phyloP scores from a whole-genome alignment of 306 rosid genomes.

The Dryas alaskensis region DNA sequence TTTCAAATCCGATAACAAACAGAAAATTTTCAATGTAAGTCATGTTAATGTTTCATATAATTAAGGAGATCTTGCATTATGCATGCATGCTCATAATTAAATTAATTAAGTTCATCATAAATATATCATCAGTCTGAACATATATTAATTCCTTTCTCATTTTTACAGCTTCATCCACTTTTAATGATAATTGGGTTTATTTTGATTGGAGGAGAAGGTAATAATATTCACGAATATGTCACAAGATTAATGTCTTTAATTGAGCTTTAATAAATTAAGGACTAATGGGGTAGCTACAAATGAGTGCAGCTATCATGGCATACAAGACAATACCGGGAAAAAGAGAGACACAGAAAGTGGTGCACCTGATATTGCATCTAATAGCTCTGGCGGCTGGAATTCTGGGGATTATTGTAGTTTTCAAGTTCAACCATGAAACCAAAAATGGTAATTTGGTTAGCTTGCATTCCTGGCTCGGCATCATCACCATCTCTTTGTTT shows the following conservation, averaged over 20 bases:
- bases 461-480: constrained; percentile 81
- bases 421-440: constrained; percentile 38
- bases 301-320: constrained; percentile 54
- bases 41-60: neutral
- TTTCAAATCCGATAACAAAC: constrained; percentile 40
- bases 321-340: constrained; percentile 46
- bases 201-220: constrained; percentile 76
- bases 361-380: constrained; percentile 53
- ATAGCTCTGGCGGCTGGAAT: constrained; percentile 46
- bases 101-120: neutral
- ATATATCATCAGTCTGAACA: neutral
- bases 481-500: constrained; percentile 43
- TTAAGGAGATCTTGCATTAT: no score
- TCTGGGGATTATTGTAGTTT: constrained; percentile 45
- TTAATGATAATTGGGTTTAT: constrained; percentile 63
- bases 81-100: neutral
- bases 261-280: neutral
- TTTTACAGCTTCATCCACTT: constrained; percentile 59
- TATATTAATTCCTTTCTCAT: neutral
- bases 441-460: constrained; percentile 30
- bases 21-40: constrained; percentile 59
- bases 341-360: constrained; percentile 35
- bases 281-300: neutral
- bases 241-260: no score
- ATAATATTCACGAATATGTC: no score